Evolutionary conservation across 169 alveolate genomes (phyloP), one percentile per base, ranked within the genome.

Genomic region (Pseudocohnilembus persalinus): DNA sequence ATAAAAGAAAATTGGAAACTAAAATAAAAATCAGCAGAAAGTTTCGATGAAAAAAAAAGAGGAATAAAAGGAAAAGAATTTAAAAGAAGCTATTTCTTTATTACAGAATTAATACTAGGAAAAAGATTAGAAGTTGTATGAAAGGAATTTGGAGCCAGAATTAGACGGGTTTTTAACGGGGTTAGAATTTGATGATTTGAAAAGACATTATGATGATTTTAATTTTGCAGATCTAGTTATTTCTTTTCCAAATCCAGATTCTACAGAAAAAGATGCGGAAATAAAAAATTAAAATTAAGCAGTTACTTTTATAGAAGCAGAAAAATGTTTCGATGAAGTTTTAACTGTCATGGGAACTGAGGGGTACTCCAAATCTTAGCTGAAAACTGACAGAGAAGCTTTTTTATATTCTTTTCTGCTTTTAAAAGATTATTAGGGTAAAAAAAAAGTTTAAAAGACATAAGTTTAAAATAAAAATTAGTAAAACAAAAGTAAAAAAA

Each of bases 321-420:
- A 85, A 30, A 78, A 75, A 65, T 77, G 74, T 35, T 85, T 81
- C 82, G 88, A 84, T 81, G 77, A 88, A 73, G 63, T 72, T 32
- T 76, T 88, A 49, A 76, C 88, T 26, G 89, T 84, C n/a, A 75
- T 87, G 65, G 75, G 92, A 25, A 88, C 83, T 33, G 78, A 83
- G 33, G 88, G 85, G 35, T 80, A 65, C 31, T 81, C 83, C 75
- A 84, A 84, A 28, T 68, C 76, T 30, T 68, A 85, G 29, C 74
- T 79, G 74, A 30, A 76, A 65, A n/a, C 82, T 33, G 88, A 88
- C 81, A 84, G 87, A 81, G 76, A 88, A 72, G 84, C 89, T 0
- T 84, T 75, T 77, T 76, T 82, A 68, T 73, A 77, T 25, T 74
- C 88, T 0, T 83, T 78, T 74, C 73, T 83, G 77, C 81, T 32